Evolutionary conservation across 2,329 filamentous ascomycete genomes (phyloP).

Genomic region (Macrophomina pseudophaseolina): DNA sequence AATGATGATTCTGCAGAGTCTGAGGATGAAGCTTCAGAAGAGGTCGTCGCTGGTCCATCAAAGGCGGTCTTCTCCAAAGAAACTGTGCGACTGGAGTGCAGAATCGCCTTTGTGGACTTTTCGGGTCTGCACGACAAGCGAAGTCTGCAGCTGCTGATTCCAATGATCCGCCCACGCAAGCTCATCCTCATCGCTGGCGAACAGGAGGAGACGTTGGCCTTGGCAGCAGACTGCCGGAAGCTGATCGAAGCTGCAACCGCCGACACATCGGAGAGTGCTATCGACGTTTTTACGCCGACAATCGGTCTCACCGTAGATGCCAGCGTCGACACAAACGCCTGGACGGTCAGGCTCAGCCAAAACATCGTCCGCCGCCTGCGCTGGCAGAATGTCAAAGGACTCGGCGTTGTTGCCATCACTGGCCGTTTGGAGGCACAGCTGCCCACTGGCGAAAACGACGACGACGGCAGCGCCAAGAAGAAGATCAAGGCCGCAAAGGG

Average conservation of each 20-base stretch:
- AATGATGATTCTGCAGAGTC: conserved; percentile 56
- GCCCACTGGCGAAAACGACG: conserved; percentile 43
- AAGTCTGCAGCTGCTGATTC: conserved; percentile 91
- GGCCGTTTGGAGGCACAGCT: conserved; percentile 65
- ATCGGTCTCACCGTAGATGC: conserved; percentile 80
- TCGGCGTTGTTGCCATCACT: conserved; percentile 92
- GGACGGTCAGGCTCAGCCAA: conserved; percentile 90
- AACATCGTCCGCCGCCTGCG: conserved; percentile 82
- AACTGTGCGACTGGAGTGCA: conserved; percentile 70
- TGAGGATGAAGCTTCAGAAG: conserved; percentile 58
- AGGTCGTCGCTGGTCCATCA: conserved; percentile 67
- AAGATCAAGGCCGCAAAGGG: conserved; percentile 58
- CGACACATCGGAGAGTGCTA: conserved; percentile 52
- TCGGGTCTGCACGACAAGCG: conserved; percentile 91
- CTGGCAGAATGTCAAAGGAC: conserved; percentile 91
- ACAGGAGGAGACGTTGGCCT: conserved; percentile 71
- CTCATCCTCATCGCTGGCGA: conserved; percentile 88
- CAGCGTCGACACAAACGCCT: conserved; percentile 96
- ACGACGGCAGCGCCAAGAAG: conserved; percentile 50
- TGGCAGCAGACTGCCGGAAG: conserved; percentile 81
- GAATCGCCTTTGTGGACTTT: conserved; percentile 89
- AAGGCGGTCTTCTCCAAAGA: conserved; percentile 72
- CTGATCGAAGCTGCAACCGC: conserved; percentile 58
- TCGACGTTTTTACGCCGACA: conserved; percentile 79
- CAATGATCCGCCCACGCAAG: conserved; percentile 91